Evolutionary conservation across 148 eudicot genomes (phyloP), one percentile per base, ranked within the genome.

Genomic region (Drosera capensis): DNA sequence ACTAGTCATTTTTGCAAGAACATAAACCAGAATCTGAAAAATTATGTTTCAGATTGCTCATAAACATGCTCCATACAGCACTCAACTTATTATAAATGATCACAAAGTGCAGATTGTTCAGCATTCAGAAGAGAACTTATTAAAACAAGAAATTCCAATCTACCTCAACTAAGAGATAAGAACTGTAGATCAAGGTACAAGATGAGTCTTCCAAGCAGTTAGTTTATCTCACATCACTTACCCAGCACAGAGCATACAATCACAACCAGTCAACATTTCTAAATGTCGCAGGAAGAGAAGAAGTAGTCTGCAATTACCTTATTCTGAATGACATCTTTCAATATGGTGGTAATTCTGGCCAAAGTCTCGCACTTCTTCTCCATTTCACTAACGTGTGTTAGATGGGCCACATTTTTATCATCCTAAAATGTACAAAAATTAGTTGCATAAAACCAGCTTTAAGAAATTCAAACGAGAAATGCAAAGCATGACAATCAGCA

Each of bases 341-440:
- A 65, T 58, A 90, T 84, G 25, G 83, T 57, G 23, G 97, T 90
- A 63, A 90, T 84, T 71, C 95, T 77, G 45, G 82, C 66, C 62
- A 90, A 63, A 46, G 93, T 90, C 71, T 90, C 97, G 15, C 86
- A 84, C 93, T 90, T 90, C 82, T 90, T 90, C 57, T 90, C 85
- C 95, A 84, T 90, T 71, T 85, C 93, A 63, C 81, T 74, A 57
- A 78, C 97, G 64, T 90, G 97, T 14, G 97, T 90, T 62, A 90
- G 59, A 72, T 75, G 87, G n/a, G 95, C 93, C 29, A 90, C 97
- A 73, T 90, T 90, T 62, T 80, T 90, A 59, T 90, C 97, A 67
- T 90, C 97, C 97, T 90, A 65, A 23, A 55, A 48, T 56, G 37
- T 9, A 35, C 20, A 56, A 13, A 49, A 38, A 46, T 46, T 28